phyloP scores from a whole-genome alignment of 306 rosid genomes.

The Acacia confusa region DNA sequence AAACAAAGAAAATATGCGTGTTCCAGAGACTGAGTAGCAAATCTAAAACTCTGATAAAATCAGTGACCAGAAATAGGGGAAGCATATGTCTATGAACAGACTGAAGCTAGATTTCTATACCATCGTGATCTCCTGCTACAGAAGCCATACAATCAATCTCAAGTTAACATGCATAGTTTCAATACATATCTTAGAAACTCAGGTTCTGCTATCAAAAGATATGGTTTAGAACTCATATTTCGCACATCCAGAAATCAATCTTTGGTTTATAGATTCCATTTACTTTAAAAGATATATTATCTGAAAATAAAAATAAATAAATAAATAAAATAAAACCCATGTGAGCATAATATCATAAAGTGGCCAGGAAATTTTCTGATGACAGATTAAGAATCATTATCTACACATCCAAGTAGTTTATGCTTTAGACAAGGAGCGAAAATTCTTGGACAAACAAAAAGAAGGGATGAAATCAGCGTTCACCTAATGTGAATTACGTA shows the following conservation, averaged over 20 bases:
- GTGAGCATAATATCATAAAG: background rate
- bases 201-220: background rate
- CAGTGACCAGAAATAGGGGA: background rate
- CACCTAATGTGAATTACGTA: background rate
- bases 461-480: background rate
- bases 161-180: background rate
- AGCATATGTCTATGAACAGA: background rate
- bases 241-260: background rate
- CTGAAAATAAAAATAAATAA: background rate
- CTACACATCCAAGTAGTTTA: background rate
- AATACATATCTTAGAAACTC: background rate
- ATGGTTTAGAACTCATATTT: background rate
- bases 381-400: background rate
- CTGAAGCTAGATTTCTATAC: conserved; percentile 1
- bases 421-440: background rate
- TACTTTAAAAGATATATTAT: background rate
- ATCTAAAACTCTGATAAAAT: background rate
- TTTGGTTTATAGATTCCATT: background rate
- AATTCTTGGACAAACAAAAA: background rate
- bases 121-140: background rate
- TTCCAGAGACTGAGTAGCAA: background rate
- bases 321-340: no score
- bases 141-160: background rate
- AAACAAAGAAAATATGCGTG: background rate
- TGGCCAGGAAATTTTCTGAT: background rate